Evolutionary conservation across 805 yeast species (phyloP), one percentile per base, ranked within the genome.

Genomic region (Candida boleticola): DNA sequence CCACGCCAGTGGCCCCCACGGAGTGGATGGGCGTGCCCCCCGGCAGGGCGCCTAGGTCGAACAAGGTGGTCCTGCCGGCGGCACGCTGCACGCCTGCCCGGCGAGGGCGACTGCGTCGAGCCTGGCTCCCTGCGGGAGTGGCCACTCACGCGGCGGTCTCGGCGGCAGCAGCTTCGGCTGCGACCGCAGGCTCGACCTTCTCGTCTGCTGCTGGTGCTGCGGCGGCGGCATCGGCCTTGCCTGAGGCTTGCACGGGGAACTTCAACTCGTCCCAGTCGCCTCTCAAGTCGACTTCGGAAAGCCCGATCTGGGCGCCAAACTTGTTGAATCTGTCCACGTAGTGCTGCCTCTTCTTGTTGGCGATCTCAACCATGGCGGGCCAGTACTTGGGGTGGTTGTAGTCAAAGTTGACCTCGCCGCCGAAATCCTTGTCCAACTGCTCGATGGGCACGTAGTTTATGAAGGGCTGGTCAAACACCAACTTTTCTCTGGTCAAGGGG

Each of bases 401-500:
- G 31, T 79, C 86, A 63, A 93, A 93, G 54, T 88, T 86, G 39
- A 88, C 84, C 27, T 69, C 61, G 4, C 99, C 99, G 27, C 95
- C 95, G 55, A 88, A 92, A 26, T 80, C 82, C 54, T 76, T 73
- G 58, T 89, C 97, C 48, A 93, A 74, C 61, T 89, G 96, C 42
- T 80, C 84, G 21, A 63, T 63, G 1, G 96, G 95, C 11, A 89
- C 93, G 55, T 85, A 92, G 27, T 87, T 71, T 18, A 80, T 76
- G 64, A 90, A 88, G 13, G 97, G 96, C 53, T 89, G 88, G 60
- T 88, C 95, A 59, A 82, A 93, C 3, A 89, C 95, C 49, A 93
- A 76, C 67, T 93, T 93, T 63, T 90, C 97, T 47, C 96, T 76
- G 1, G 99, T 93, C 56, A 88, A 67, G 7, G 99, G 97, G 59